Percentiles rank a stretch among this genome's conserved stretches.
phyloP scores from a whole-genome alignment of 2,329 filamentous ascomycete species.

The Clarireedia hainanense region DNA sequence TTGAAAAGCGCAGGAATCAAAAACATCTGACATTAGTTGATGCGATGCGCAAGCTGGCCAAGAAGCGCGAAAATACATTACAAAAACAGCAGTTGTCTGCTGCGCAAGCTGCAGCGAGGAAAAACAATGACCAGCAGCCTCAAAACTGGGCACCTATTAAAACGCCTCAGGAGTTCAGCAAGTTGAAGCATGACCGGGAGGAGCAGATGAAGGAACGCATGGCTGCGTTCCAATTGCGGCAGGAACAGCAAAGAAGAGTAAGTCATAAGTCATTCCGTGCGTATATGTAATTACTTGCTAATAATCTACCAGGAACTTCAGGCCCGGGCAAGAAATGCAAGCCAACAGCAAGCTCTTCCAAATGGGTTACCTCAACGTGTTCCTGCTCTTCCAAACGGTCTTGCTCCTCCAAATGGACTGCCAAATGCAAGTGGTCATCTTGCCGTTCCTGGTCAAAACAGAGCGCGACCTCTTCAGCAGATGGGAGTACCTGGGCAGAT shows the following conservation, averaged over 20 bases:
- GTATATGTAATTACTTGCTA: constrained; percentile 7
- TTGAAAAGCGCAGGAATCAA: constrained; percentile 79
- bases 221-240: constrained; percentile 35
- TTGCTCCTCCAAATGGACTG: constrained; percentile 15
- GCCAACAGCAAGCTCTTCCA: constrained; percentile 13
- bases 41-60: constrained; percentile 89
- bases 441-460: constrained; percentile 25
- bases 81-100: constrained; percentile 84
- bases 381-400: constrained; percentile 16
- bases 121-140: constrained; percentile 58
- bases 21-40: constrained; percentile 86
- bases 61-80: constrained; percentile 78
- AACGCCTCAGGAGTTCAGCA: constrained; percentile 85
- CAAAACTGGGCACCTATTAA: constrained; percentile 38
- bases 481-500: constrained; percentile 30
- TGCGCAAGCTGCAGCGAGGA: constrained; percentile 70
- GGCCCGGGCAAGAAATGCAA: constrained; percentile 15
- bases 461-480: constrained; percentile 23
- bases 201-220: constrained; percentile 55
- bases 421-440: constrained; percentile 13
- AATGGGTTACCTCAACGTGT: constrained; percentile 10
- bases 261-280: constrained; percentile 25
- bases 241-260: constrained; percentile 45
- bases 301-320: constrained; percentile 35
- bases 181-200: constrained; percentile 81